A percentile compares a stretch with the other conserved stretches of the same genome.
Conservation (phyloP, 805 yeast species). For the Candida awuae region DNA sequence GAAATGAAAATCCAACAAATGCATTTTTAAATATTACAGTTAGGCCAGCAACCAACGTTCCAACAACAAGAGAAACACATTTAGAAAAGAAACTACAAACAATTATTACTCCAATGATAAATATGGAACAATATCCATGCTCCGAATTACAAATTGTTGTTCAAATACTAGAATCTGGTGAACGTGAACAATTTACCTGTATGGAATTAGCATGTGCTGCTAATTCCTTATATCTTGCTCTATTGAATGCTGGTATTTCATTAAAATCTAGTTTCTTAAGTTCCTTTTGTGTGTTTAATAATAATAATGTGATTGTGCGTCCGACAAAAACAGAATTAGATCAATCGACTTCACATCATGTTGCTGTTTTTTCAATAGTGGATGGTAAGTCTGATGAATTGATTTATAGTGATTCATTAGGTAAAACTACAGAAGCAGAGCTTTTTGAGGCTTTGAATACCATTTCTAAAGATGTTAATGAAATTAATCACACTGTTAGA, state of each 20-base stretch:
- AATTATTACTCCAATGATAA: slow-evolving; percentile 52
- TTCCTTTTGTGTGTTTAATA: slow-evolving; percentile 30
- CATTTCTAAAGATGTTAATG: slow-evolving; percentile 42
- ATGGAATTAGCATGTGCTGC: slow-evolving; percentile 57
- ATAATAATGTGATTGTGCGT: slow-evolving; percentile 29
- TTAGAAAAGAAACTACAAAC: slow-evolving; percentile 64
- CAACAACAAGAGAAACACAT: slow-evolving; percentile 64
- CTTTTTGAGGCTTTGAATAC: slow-evolving; percentile 44
- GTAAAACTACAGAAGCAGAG: slow-evolving; percentile 53
- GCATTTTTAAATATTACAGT: slow-evolving; percentile 73
- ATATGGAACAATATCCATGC: slow-evolving; percentile 65
- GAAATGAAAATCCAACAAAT: slow-evolving; percentile 77
- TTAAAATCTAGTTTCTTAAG: slow-evolving; percentile 57
- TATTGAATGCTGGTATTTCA: slow-evolving; percentile 74
- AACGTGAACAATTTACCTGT: slow-evolving; percentile 26
- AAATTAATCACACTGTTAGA: slow-evolving; percentile 39
- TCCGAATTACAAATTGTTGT: slow-evolving; percentile 64
- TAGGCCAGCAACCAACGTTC: slow-evolving; percentile 69
- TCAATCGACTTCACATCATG: slow-evolving; percentile 51
- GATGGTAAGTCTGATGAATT: slow-evolving; percentile 46
- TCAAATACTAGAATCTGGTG: slow-evolving; percentile 53
- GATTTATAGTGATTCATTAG: slow-evolving; percentile 64
- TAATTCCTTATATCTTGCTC: slow-evolving; percentile 66
- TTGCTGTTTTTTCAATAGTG: slow-evolving; percentile 50
- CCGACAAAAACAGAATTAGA: slow-evolving; percentile 42